A percentile compares a stretch with the other conserved stretches of the same genome.
phyloP scores from a whole-genome alignment of 306 rosid genomes.

The Sesbania bispinosa region DNA sequence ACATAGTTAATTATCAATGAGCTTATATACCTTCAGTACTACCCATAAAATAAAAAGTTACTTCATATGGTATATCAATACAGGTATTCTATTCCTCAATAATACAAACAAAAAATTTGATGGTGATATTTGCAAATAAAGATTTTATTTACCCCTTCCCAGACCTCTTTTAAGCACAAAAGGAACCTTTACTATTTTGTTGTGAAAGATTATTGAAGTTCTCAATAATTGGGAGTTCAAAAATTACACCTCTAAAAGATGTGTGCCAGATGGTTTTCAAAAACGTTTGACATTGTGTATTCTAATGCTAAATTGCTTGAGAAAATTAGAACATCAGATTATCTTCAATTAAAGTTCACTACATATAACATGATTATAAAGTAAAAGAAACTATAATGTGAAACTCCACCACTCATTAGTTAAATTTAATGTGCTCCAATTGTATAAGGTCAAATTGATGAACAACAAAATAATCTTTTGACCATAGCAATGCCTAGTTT shows the following conservation, averaged over 20 bases:
- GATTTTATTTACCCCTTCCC: not conserved
- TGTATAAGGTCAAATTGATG: constrained; percentile 6
- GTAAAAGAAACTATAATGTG: not conserved
- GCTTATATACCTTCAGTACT: not conserved
- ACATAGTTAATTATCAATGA: not conserved
- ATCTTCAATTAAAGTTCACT: not conserved
- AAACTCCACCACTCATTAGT: too few relatives aligned
- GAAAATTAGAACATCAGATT: not conserved
- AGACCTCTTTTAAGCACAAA: not conserved
- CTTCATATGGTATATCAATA: not conserved
- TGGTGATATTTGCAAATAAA: not conserved
- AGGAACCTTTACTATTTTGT: not conserved
- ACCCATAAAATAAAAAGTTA: constrained; percentile 6
- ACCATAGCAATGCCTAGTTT: too few relatives aligned
- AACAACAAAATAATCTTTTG: too few relatives aligned
- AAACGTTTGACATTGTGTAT: not conserved
- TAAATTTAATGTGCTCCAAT: constrained; percentile 15
- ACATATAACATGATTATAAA: not conserved
- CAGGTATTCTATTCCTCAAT: not conserved
- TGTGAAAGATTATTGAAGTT: not conserved
- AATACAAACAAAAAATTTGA: not conserved
- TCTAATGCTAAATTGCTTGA: not conserved
- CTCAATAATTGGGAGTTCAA: constrained; percentile 3
- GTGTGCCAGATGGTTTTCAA: not conserved
- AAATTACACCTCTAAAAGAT: not conserved